Conservation (phyloP, 495 filamentous ascomycete genomes). For the Pyrenopolyporus hunteri region DNA sequence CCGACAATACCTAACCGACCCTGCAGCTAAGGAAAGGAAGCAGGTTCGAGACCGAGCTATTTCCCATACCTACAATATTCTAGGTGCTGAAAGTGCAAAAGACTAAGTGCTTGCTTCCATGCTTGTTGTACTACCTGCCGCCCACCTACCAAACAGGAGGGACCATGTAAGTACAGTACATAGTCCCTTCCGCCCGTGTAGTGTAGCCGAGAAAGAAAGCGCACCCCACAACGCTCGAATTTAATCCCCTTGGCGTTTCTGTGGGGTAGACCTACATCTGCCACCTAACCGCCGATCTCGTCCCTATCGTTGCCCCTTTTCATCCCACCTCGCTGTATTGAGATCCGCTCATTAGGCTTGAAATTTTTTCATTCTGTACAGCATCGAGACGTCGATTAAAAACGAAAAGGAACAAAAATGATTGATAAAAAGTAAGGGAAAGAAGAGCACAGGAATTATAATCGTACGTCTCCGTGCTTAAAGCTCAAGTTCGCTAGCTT, state of each 20-base stretch:
- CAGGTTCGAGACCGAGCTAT: no score
- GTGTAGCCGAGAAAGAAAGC: slow-evolving; percentile 19
- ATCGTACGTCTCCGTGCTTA: slow-evolving; percentile 3
- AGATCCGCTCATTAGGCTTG: slow-evolving; percentile 18
- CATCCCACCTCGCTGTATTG: slow-evolving; percentile 9
- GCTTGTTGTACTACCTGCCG: no score
- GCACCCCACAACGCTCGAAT: slow-evolving; percentile 16
- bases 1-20: no score
- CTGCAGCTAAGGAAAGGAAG: no score
- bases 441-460: no score
- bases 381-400: not conserved
- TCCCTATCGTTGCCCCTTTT: slow-evolving; percentile 18
- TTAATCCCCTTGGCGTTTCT: slow-evolving; percentile 27
- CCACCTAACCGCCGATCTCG: slow-evolving; percentile 8
- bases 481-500: slow-evolving; percentile 3
- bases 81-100: no score
- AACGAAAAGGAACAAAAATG: not conserved
- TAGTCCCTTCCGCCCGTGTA: not conserved
- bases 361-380: not conserved
- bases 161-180: not conserved
- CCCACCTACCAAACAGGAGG: not conserved
- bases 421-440: not conserved
- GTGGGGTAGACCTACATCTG: slow-evolving; percentile 27
- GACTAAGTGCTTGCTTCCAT: no score
- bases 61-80: no score